A percentile compares a stretch with the other conserved stretches of the same genome.
Evolutionary conservation across 257 asterid genomes (phyloP).

Genomic region (Hygrophila difformis): DNA sequence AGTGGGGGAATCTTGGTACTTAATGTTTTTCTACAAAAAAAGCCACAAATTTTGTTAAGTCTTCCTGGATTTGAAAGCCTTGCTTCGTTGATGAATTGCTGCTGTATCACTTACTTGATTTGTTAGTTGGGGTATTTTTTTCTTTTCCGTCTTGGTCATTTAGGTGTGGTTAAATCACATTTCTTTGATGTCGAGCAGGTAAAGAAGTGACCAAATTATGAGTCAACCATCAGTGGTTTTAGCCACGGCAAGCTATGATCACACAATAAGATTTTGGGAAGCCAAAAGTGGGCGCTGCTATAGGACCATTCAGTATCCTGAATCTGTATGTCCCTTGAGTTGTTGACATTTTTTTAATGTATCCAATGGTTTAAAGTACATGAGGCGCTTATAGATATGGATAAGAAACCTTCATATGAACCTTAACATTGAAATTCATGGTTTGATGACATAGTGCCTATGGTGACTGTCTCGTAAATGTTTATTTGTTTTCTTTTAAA

Average conservation of each 20-base stretch:
- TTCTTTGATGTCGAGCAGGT: conserved; percentile 8
- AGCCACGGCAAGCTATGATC: conserved; percentile 98
- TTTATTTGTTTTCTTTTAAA: too few relatives aligned
- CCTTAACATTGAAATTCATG: too few relatives aligned
- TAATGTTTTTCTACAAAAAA: too few relatives aligned
- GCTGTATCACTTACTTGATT: too few relatives aligned
- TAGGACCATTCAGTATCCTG: conserved; percentile 90
- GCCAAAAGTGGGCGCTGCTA: conserved; percentile 88
- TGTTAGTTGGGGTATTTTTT: not conserved
- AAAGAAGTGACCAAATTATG: conserved; percentile 33
- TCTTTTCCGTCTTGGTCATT: not conserved
- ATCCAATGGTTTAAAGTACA: not conserved
- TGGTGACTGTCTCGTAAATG: not conserved
- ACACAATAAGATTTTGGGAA: conserved; percentile 95
- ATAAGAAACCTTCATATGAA: too few relatives aligned
- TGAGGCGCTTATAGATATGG: not conserved
- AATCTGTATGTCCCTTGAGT: conserved; percentile 48
- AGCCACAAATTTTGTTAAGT: too few relatives aligned
- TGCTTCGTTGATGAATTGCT: too few relatives aligned
- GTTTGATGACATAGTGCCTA: not conserved
- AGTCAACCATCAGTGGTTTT: conserved; percentile 88
- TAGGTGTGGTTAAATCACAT: not conserved
- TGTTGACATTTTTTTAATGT: not conserved
- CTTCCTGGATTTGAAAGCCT: too few relatives aligned
- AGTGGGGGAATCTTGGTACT: too few relatives aligned